phyloP scores from a whole-genome alignment of 2,329 filamentous ascomycete genomes.

The Monilinia fructigena region DNA sequence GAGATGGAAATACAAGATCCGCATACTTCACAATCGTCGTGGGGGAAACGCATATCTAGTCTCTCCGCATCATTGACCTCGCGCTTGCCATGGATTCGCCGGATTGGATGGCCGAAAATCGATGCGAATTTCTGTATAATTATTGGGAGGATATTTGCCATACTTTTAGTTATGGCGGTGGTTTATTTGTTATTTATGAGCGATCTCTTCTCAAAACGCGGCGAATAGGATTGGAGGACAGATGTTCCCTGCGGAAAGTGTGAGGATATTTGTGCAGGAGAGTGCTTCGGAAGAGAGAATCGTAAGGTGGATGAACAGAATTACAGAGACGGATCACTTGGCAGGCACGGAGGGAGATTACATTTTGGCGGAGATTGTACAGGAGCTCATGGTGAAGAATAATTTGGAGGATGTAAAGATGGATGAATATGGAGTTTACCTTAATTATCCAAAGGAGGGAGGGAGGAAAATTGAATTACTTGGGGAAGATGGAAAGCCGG shows the following conservation, averaged over 20 bases:
- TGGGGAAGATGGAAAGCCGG: conserved; percentile 60
- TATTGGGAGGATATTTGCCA: conserved; percentile 69
- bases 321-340: conserved; percentile 83
- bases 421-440: conserved; percentile 81
- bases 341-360: conserved; percentile 94
- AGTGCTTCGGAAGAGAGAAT: conserved; percentile 69
- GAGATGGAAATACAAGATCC: conserved; percentile 85
- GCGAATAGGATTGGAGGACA: conserved; percentile 62
- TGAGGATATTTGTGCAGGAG: conserved; percentile 71
- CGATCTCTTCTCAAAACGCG: conserved; percentile 71
- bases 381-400: conserved; percentile 70
- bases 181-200: conserved; percentile 85
- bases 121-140: conserved; percentile 54
- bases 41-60: conserved; percentile 42
- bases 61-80: conserved; percentile 38
- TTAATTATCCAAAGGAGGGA: conserved; percentile 81
- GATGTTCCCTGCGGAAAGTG: conserved; percentile 79
- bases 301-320: conserved; percentile 70
- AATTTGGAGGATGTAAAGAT: conserved; percentile 73
- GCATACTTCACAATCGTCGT: conserved; percentile 42
- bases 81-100: conserved; percentile 39
- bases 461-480: conserved; percentile 82
- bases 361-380: conserved; percentile 79
- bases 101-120: conserved; percentile 35
- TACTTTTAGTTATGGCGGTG: conserved; percentile 72